Base-by-base conservation (phyloP, 2,329 filamentous ascomycete genomes). In the Colletotrichum navitas region DNA sequence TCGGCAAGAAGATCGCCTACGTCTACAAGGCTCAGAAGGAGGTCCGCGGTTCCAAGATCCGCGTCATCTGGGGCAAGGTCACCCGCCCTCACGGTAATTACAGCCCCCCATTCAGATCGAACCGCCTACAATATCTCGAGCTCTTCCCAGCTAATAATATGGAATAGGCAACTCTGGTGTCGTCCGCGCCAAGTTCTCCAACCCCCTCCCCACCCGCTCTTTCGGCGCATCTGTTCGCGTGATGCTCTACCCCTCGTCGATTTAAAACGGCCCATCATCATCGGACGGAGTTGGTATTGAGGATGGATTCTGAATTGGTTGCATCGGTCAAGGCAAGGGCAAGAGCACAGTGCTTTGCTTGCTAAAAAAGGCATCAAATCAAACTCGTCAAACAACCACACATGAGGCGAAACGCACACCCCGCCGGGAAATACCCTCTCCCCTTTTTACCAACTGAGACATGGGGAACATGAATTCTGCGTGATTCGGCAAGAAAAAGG, bases 11-110 rank as follows among this genome's bases (percentile, higher is more conserved):
- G 89, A 91, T 98, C 84, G 96, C 96, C 84, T 99, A 94, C 86
- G 94, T 99, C 86, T 99, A 98, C 91, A 94, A 95, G 83, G 95
- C 92, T 80, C 92, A 94, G 87, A 95, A 92, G 87, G 94, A 97
- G 89, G 90, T 97, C 83, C 93, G 95, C 81, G 96, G 96, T 84
- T 95, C 94, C 85, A 98, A 98, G 92, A 97, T 98, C 88, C 92
- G 95, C 83, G 93, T 98, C 80, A 98, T 98, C 89, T 98, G 95
- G 94, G 95, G 95, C 89, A 98, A 97, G 90, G 92, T 98, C 84
- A 97, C 94, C 84, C 90, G 94, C 83, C 92, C 94, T 84, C 95
- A 98, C 88, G 95, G 93, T 95, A 93, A 80, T 86, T 84, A 73
- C 60, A 66, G 43, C 32, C 66, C 72, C 21, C 49, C 21, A 5